phyloP scores from a whole-genome alignment of 805 yeast genomes.

The Ogataea ramenticola region DNA sequence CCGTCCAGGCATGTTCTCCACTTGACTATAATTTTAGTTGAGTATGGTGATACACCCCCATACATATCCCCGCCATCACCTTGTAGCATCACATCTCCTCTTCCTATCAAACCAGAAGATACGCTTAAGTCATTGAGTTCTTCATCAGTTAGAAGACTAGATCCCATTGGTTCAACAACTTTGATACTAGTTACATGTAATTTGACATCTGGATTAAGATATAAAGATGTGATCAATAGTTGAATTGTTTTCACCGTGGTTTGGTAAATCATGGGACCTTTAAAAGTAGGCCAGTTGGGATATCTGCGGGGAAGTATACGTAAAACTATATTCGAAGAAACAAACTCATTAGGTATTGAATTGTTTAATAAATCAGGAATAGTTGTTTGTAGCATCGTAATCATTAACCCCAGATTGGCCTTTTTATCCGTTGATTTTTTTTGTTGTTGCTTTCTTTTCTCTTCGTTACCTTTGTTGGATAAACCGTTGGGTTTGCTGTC shows the following conservation, averaged over 20 bases:
- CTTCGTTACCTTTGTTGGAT: background rate
- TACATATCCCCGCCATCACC: background rate
- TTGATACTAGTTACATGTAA: conserved; percentile 43
- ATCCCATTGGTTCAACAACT: conserved; percentile 19
- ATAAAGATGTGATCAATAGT: conserved; percentile 44
- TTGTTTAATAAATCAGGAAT: conserved; percentile 45
- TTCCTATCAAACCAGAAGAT: background rate
- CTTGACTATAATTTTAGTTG: conserved; percentile 44
- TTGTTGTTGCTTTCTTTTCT: background rate
- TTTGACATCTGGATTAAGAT: conserved; percentile 44
- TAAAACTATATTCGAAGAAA: conserved; percentile 42
- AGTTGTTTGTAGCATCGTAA: conserved; percentile 36
- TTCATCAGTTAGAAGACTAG: conserved; percentile 9
- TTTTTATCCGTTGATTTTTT: conserved; percentile 8
- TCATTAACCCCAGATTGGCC: conserved; percentile 49
- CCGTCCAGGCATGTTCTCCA: conserved; percentile 53
- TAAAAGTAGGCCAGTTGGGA: conserved; percentile 46
- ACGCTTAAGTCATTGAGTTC: background rate
- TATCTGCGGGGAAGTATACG: conserved; percentile 51
- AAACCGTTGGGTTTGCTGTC: no score
- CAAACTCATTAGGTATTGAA: conserved; percentile 34
- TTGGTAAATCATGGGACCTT: conserved; percentile 49
- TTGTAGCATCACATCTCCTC: background rate
- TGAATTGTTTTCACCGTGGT: conserved; percentile 53
- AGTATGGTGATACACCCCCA: conserved; percentile 16